A percentile compares a stretch with the other conserved stretches of the same genome.
phyloP scores from a whole-genome alignment of 345 rosid species.

The Capsella bursapastoris region DNA sequence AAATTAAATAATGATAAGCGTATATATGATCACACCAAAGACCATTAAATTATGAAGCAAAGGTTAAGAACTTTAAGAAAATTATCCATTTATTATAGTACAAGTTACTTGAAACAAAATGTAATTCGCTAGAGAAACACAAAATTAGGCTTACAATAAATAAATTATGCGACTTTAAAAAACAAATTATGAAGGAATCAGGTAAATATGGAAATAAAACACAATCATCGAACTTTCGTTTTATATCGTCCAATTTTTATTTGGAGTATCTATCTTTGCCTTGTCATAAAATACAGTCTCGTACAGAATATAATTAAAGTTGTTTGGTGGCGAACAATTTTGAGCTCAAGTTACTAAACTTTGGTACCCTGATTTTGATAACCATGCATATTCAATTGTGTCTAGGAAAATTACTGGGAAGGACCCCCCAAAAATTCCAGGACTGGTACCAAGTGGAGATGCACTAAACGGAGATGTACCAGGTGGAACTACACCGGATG shows the following conservation, averaged over 20 bases:
- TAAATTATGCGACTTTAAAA: too few species aligned
- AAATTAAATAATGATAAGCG: neutral
- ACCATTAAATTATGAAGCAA: too few species aligned
- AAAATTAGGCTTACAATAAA: too few species aligned
- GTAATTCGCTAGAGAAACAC: too few species aligned
- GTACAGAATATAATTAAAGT: too few species aligned
- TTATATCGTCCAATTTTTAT: neutral
- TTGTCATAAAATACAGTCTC: neutral
- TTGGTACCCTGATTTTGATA: conserved; percentile 2
- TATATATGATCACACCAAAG: too few species aligned
- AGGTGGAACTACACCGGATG: neutral
- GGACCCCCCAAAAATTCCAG: conserved; percentile 16
- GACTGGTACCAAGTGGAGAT: neutral
- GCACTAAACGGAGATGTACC: neutral
- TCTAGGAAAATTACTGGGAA: conserved; percentile 11
- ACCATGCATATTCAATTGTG: neutral
- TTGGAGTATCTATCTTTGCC: neutral
- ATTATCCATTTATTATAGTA: too few species aligned
- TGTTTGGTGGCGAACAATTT: conserved; percentile 13
- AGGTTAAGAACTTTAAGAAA: too few species aligned
- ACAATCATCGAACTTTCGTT: neutral
- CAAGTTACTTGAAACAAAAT: too few species aligned
- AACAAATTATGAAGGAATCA: too few species aligned
- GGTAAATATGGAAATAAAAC: too few species aligned
- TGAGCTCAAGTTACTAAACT: neutral